A percentile compares a stretch with the other conserved stretches of the same genome.
Evolutionary conservation across 1,284 basidiomycete species (phyloP).

Genomic region (Coriolopsis trogii): DNA sequence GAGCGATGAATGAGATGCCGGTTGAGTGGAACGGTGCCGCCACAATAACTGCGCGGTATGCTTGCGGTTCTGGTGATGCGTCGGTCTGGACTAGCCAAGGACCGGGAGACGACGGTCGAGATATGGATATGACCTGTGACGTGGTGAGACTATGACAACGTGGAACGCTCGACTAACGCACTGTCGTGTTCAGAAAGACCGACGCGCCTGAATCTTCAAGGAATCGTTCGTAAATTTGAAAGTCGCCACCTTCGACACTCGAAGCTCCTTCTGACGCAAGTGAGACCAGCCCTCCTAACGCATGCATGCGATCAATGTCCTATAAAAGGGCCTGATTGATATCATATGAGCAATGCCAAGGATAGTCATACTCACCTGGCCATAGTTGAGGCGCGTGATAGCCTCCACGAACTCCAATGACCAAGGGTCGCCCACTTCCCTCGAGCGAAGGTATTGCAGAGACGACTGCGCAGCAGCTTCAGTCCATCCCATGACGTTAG

Average conservation of each 20-base stretch:
- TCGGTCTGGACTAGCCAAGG: conserved; percentile 40
- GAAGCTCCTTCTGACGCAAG: conserved; percentile 76
- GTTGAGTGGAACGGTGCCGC: conserved; percentile 77
- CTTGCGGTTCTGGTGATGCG: conserved; percentile 7
- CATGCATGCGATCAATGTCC: conserved; percentile 80
- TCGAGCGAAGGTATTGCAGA: conserved; percentile 58
- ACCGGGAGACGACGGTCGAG: conserved; percentile 47
- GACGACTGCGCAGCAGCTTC: conserved; percentile 56
- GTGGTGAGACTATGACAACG: background rate
- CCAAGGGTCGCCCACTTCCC: conserved; percentile 63
- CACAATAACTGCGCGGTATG: conserved; percentile 71
- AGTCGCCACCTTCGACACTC: conserved; percentile 82
- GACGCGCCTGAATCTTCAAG: conserved; percentile 69
- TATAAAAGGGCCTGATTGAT: conserved; percentile 29
- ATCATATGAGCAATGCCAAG: background rate
- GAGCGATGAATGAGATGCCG: conserved; percentile 51
- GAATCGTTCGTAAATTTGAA: conserved; percentile 84
- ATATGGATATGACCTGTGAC: conserved; percentile 54
- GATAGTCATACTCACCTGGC: conserved; percentile 53
- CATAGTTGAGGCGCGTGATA: conserved; percentile 89
- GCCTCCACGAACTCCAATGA: conserved; percentile 83
- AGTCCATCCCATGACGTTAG: conserved; percentile 56
- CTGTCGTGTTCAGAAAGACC: conserved; percentile 69
- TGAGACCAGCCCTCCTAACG: conserved; percentile 73
- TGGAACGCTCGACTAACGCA: conserved; percentile 36